Conservation (phyloP, 2,329 filamentous ascomycete species). For the Fusarium goolgardi region DNA sequence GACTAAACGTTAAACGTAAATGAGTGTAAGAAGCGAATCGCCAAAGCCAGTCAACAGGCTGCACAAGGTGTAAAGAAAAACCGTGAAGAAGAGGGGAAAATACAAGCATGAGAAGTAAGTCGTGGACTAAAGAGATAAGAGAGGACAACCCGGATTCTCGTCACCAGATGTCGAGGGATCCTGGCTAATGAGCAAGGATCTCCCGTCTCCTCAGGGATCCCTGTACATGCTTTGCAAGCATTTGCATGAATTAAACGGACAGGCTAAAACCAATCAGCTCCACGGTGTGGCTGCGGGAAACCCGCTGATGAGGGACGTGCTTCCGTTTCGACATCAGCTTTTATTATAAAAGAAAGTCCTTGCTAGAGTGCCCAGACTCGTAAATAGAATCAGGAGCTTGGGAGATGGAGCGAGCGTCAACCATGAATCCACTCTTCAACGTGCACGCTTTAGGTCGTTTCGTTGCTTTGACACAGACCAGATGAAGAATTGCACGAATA, state of each 20-base stretch:
- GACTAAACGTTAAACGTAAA: conserved; percentile 22
- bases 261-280: conserved; percentile 35
- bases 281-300: conserved; percentile 25
- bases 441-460: conserved; percentile 24
- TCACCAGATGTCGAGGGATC: conserved; percentile 39
- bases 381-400: conserved; percentile 22
- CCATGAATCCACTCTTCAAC: conserved; percentile 24
- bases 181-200: conserved; percentile 19
- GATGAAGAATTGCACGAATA: not conserved
- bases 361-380: not conserved
- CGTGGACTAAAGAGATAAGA: conserved; percentile 30
- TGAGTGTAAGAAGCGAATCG: conserved; percentile 36
- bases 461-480: conserved; percentile 23
- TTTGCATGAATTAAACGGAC: conserved; percentile 42
- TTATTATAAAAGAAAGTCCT: conserved; percentile 21
- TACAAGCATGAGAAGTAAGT: conserved; percentile 23
- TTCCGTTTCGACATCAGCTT: conserved; percentile 47
- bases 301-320: conserved; percentile 32
- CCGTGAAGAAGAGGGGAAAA: conserved; percentile 15
- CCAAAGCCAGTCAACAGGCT: conserved; percentile 32
- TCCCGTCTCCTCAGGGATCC: conserved; percentile 15
- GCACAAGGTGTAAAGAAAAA: conserved; percentile 18
- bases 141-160: conserved; percentile 28
- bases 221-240: conserved; percentile 34
- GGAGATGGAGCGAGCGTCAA: conserved; percentile 28